Evolutionary conservation across 805 yeast genomes (phyloP).

Genomic region (Kodamaea restingae): DNA sequence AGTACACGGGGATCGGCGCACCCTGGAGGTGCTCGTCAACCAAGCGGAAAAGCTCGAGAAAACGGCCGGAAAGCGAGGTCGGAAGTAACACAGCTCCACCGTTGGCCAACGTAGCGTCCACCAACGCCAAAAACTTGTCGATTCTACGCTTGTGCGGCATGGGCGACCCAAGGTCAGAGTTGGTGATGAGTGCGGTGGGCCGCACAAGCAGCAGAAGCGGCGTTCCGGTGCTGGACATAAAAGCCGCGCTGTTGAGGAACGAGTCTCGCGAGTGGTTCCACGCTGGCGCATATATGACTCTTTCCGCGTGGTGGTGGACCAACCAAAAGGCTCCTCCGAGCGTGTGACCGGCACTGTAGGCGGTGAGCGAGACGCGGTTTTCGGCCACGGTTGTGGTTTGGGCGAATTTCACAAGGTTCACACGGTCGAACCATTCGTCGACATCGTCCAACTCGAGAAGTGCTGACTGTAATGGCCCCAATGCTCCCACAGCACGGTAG

Average conservation of each 20-base stretch:
- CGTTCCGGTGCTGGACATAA: conserved; percentile 49
- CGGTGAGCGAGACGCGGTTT: conserved; percentile 65
- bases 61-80: conserved; percentile 72
- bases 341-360: conserved; percentile 87
- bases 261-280: conserved; percentile 95
- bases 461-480: conserved; percentile 65
- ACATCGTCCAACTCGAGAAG: conserved; percentile 65
- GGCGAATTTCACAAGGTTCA: conserved; percentile 67
- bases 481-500: conserved; percentile 66
- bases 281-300: conserved; percentile 80
- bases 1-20: conserved; percentile 64
- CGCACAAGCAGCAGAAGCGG: conserved; percentile 62
- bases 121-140: conserved; percentile 57
- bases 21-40: conserved; percentile 64
- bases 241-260: conserved; percentile 68
- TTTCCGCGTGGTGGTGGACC: conserved; percentile 67
- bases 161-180: conserved; percentile 62
- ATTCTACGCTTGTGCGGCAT: conserved; percentile 60
- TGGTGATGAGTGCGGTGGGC: conserved; percentile 81
- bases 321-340: conserved; percentile 94
- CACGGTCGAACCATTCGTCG: conserved; percentile 73
- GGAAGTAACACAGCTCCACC: conserved; percentile 86
- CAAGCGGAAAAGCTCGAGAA: conserved; percentile 71
- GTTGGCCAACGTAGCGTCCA: conserved; percentile 60
- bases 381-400: conserved; percentile 68